Base-by-base conservation (phyloP, 495 filamentous ascomycete genomes). In the Hyaloscypha finlandica region DNA sequence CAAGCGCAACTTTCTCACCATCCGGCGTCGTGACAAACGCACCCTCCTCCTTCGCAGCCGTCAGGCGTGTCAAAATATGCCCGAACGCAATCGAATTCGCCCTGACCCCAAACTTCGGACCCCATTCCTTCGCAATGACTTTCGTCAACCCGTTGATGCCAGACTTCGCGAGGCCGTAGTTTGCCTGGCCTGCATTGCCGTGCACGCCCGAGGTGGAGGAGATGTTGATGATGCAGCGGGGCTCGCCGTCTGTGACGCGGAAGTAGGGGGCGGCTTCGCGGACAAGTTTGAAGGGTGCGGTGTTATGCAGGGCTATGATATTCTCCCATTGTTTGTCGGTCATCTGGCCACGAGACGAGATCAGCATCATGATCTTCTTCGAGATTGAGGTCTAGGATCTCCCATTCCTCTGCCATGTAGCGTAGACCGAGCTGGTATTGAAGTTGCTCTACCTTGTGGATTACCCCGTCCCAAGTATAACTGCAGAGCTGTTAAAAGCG, bases 41-140 rank as follows among this genome's bases (percentile, higher is more conserved):
- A 22, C 92, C 92, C 12, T 83, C 84, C 74, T 95, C 92, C 83
- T 95, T 96, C 39, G 88, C 87, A 4, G 83, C 88, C 1, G 92
- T 96, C 62, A 95, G 77, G 0, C 92, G 83, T 4, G 92, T 96
- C 68, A 83, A 75, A 64, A 95, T 93, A 75, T 86, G 84, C 4
- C 92, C 92, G 67, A 94, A 94, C 45, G 92, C 91, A 64, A 95
- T 80, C 19, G 92, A 92, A 77, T 96, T 96, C 16, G 90, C 86
- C 52, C 92, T 81, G 2, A 96, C 92, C 53, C 92, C 92, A 71
- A 92, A 96, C 25, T 81, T 75, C 0, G 92, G 92, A 42, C 92
- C 92, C 92, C 92, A 96, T 82, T 96, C 92, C 79, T 96, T 96
- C 31, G 92, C 92, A 74, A 96, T 92, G 12, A 90, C 91, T 77